phyloP scores from a whole-genome alignment of 2,329 filamentous ascomycete genomes.

The Ascochyta pisi region DNA sequence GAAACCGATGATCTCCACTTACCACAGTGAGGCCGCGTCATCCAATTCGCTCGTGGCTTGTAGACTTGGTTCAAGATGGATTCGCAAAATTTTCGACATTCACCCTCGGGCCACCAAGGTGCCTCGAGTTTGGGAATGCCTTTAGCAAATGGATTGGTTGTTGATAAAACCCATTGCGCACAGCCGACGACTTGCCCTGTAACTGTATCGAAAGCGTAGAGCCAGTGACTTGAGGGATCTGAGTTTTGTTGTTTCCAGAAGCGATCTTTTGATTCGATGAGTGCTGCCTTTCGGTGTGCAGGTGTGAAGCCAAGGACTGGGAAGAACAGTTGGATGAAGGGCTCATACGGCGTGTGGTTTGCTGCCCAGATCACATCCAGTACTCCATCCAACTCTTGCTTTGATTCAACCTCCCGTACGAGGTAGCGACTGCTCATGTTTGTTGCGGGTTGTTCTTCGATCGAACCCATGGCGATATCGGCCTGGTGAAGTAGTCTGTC shows the following conservation, averaged over 20 bases:
- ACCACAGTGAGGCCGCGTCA: slow-evolving; percentile 46
- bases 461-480: slow-evolving; percentile 31
- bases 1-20: slow-evolving; percentile 20
- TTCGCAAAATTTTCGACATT: slow-evolving; percentile 43
- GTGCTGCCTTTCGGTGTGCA: slow-evolving; percentile 33
- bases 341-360: slow-evolving; percentile 46
- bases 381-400: slow-evolving; percentile 39
- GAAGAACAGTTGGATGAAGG: slow-evolving; percentile 44
- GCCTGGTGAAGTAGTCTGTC: slow-evolving; percentile 23
- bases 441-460: slow-evolving; percentile 19
- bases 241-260: slow-evolving; percentile 39
- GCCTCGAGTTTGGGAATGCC: slow-evolving; percentile 35
- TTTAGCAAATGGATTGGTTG: slow-evolving; percentile 39
- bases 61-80: slow-evolving; percentile 44
- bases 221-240: slow-evolving; percentile 43
- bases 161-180: slow-evolving; percentile 42
- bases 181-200: slow-evolving; percentile 36
- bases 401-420: slow-evolving; percentile 35
- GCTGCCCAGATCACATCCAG: slow-evolving; percentile 46
- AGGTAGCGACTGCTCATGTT: slow-evolving; percentile 32
- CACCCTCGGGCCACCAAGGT: slow-evolving; percentile 47
- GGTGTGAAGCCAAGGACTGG: slow-evolving; percentile 40
- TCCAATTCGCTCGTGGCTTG: slow-evolving; percentile 39
- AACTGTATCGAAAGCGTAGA: slow-evolving; percentile 35
- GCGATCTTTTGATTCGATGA: slow-evolving; percentile 39